These are phyloP conservation scores for Fusarium sp. DNA, from an alignment of 2,329 filamentous ascomycete genomes.

Conservation along the genomic window DNA sequence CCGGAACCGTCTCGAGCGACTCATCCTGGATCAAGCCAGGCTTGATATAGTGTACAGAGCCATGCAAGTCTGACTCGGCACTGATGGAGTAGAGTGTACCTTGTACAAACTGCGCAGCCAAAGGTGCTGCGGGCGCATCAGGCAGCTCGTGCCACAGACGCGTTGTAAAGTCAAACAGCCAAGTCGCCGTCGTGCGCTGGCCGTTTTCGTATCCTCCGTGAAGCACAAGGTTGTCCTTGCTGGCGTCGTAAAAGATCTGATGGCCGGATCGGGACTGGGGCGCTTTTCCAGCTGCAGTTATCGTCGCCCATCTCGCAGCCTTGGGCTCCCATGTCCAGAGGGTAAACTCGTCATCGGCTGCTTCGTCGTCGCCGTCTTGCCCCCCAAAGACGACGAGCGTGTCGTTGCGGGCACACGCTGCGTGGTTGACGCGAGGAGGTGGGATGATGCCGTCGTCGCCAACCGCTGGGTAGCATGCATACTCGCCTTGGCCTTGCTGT, in stretches of 20 bases:
- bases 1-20: not conserved
- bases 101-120: constrained; percentile 27
- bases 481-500: constrained; percentile 11
- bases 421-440: constrained; percentile 13
- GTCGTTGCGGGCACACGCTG: constrained; percentile 21
- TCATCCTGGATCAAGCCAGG: constrained; percentile 14
- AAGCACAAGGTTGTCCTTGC: constrained; percentile 26
- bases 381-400: constrained; percentile 30
- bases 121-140: constrained; percentile 6
- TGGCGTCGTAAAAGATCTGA: constrained; percentile 25
- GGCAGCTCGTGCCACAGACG: constrained; percentile 24
- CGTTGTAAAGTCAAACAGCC: constrained; percentile 33
- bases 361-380: not conserved
- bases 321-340: constrained; percentile 34
- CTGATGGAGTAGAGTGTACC: constrained; percentile 32
- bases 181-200: constrained; percentile 13
- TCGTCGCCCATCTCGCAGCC: constrained; percentile 11
- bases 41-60: constrained; percentile 27
- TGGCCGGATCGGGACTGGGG: constrained; percentile 15
- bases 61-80: constrained; percentile 24
- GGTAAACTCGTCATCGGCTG: constrained; percentile 21
- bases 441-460: constrained; percentile 16
- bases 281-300: constrained; percentile 17
- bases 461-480: constrained; percentile 35
- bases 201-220: constrained; percentile 23